Base-by-base conservation (phyloP, 768 basidiomycete genomes). In the Pleurotus citrinopileatus region DNA sequence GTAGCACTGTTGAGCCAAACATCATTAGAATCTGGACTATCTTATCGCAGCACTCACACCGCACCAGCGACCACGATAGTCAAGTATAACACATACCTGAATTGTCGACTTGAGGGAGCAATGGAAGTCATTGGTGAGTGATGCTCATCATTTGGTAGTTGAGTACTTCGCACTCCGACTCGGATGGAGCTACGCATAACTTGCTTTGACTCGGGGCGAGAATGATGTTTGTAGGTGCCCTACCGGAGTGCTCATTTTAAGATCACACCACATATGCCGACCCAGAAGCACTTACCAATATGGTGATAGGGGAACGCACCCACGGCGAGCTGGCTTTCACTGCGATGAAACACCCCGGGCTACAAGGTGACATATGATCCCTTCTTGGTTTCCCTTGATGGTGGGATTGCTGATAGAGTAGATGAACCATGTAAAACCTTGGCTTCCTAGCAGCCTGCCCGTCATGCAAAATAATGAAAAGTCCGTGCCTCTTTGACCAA, bases 381-480 rank as follows among this genome's bases (percentile, higher is more conserved):
- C 27, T 47, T 28, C 27, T 51, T 34, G 34, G n/a, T 51, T n/a
- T 22, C 34, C 48, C 48, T 51, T 51, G 48, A 51, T 51, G 48
- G 32, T 37, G 34, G 48, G 26, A 37, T n/a, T 22, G 12, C 20
- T 10, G 22, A 13, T 9, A 37, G 22, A 28, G 20, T 29, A 32
- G 19, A 19, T 28, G 26, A 47, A 26, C 45, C 13, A 47, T 26
- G 28, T 47, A 47, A 47, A 47, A 15, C n/a, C 15, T 15, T 4
- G n/a, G n/a, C 20, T n/a, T n/a, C n/a, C n/a, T n/a, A n/a, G n/a
- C n/a, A n/a, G n/a, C n/a, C n/a, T n/a, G n/a, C n/a, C n/a, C n/a
- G 25, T 26, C 20, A 26, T 8, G 38, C 38, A 40, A 40, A n/a
- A n/a, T 40, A 40, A 32, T 32, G 29, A n/a, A n/a, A n/a, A n/a